Evolutionary conservation across 495 filamentous ascomycete genomes (phyloP), one percentile per base, ranked within the genome.

Genomic region (Paragyromitra xinjiangensis): DNA sequence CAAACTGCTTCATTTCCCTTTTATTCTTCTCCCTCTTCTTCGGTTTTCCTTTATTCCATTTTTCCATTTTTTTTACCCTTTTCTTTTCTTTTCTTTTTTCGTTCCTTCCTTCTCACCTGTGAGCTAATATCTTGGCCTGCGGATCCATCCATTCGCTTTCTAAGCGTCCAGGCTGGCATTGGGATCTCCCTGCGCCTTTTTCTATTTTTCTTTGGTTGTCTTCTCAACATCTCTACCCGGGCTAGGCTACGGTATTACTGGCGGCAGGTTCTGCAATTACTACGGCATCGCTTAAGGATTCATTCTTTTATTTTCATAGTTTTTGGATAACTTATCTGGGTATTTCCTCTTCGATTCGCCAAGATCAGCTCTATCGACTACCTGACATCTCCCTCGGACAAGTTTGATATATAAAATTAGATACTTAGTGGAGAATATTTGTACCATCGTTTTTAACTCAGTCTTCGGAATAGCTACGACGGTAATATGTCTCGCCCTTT

Each of bases 181-280:
- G 68, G 50, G 55, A 44, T 59, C 34, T 29, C 53, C 61, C 40
- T 71, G 53, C 50, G 48, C 42, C 19, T 12, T 39, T 64, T 68
- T 65, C 26, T 42, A 40, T 55, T 42, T 61, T 72, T 44, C n/a
- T 12, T 64, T 19, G 44, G 26, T 34, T 14, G 45, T 39, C 44
- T 53, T 62, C 34, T 74, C 56, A 26, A 22, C 29, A 40, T 69
- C 26, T 75, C 14, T 56, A 24, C 67, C n/a, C 19, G 19, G 29
- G 51, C 12, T 69, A 42, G 68, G 29, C 26, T 65, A 50, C 34
- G 50, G 51, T 77, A 66, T 64, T 58, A 61, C 40, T 65, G 61
- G 74, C 68, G 61, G 74, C 51, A 66, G 74, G 74, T 72, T 77
- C 68, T 77, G 74, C 68, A 61, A 58, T 48, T 65, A 66, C 59